phyloP scores from a whole-genome alignment of 495 filamentous ascomycete species.

The Stereocaulon alpinum region DNA sequence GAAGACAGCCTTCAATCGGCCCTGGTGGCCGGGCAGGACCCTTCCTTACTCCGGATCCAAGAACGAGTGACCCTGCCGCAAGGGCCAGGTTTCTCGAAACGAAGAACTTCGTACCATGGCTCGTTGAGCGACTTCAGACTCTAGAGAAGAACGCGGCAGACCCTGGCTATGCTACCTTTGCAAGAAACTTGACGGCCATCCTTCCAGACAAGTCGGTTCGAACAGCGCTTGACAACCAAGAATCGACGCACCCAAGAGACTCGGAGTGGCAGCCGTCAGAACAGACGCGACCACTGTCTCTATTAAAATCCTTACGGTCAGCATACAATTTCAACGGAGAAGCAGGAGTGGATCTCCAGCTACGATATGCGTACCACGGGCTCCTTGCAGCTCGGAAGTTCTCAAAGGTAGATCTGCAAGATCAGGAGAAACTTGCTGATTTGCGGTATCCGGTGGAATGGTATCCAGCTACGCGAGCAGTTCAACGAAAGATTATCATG shows the following conservation, averaged over 20 bases:
- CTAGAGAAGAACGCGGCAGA: background rate
- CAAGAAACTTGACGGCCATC: conserved; percentile 1
- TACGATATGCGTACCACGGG: conserved; percentile 51
- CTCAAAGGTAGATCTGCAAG: conserved; percentile 37
- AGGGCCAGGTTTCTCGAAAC: background rate
- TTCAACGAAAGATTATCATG: conserved; percentile 76
- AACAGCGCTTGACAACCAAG: background rate
- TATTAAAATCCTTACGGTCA: conserved; percentile 36
- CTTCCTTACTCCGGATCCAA: background rate
- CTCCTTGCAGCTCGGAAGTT: conserved; percentile 34
- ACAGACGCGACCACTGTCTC: conserved; percentile 7
- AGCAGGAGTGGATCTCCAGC: conserved; percentile 40
- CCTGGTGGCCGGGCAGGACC: no score
- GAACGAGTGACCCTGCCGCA: background rate
- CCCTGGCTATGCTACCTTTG: conserved; percentile 9
- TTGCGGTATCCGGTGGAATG: conserved; percentile 79
- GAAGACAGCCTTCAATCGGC: no score
- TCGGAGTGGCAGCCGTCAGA: conserved; percentile 14
- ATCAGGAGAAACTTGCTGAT: conserved; percentile 63
- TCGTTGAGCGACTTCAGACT: conserved; percentile 8
- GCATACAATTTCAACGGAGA: conserved; percentile 43
- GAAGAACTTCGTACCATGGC: conserved; percentile 8
- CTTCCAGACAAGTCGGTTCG: conserved; percentile 1
- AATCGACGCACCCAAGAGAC: background rate
- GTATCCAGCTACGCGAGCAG: conserved; percentile 70